A percentile compares a stretch with the other conserved stretches of the same genome.
Evolutionary conservation across 2,329 filamentous ascomycete species (phyloP).

Genomic region (Pleoardoris graminearum): DNA sequence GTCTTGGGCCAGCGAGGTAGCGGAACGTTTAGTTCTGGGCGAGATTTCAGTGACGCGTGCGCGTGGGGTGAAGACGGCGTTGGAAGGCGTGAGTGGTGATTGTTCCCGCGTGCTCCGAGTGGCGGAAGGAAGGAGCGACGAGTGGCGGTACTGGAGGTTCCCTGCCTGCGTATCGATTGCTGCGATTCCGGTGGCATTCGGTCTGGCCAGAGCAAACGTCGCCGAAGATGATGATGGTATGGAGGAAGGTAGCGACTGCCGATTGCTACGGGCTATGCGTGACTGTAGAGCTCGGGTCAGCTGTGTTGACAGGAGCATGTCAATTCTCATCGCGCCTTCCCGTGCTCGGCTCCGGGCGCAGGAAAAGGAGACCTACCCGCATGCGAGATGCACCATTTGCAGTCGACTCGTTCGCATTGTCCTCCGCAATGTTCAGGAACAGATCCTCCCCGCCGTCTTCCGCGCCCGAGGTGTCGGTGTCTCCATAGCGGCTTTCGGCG

Average conservation of each 20-base stretch:
- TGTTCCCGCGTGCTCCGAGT: constrained; percentile 30
- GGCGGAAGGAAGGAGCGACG: constrained; percentile 37
- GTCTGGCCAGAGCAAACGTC: constrained; percentile 27
- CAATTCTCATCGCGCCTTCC: not conserved
- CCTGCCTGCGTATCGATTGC: constrained; percentile 33
- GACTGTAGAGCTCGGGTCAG: constrained; percentile 31
- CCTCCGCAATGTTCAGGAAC: constrained; percentile 49
- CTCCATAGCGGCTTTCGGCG: constrained; percentile 22
- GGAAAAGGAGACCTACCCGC: constrained; percentile 29
- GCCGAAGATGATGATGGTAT: constrained; percentile 32
- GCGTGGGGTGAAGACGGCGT: constrained; percentile 24
- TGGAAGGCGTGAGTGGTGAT: constrained; percentile 34
- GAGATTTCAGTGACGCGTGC: constrained; percentile 35
- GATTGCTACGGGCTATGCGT: constrained; percentile 43
- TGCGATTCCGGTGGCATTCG: constrained; percentile 34
- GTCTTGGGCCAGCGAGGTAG: constrained; percentile 30
- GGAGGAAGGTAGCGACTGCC: constrained; percentile 41
- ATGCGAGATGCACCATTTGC: constrained; percentile 33
- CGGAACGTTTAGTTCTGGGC: constrained; percentile 36
- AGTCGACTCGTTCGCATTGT: constrained; percentile 33
- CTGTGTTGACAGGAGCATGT: not conserved
- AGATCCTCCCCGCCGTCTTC: constrained; percentile 46
- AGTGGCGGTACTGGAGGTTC: constrained; percentile 31
- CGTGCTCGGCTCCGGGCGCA: no score
- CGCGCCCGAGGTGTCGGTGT: constrained; percentile 19